Conservation (phyloP, 306 rosid species). For the Acacia crassicarpa region DNA sequence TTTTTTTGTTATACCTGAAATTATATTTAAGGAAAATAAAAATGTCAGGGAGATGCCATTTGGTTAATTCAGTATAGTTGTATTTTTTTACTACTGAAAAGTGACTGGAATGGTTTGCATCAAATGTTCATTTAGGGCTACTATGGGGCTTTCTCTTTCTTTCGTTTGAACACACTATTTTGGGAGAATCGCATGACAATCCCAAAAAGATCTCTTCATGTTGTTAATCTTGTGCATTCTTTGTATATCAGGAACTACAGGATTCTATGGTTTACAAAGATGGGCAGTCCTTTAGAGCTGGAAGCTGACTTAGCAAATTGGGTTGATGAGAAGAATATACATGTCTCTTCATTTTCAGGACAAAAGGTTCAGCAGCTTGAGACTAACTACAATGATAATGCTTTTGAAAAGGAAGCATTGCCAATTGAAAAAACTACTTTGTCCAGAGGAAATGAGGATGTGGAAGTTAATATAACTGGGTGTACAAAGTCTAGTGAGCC, state of each 20-base stretch:
- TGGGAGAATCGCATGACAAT: background rate
- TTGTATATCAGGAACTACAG: constrained; percentile 14
- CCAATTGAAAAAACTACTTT: constrained; percentile 24
- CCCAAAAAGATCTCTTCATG: background rate
- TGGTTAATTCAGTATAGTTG: background rate
- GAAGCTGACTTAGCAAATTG: constrained; percentile 34
- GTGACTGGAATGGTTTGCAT: background rate
- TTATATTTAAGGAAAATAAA: background rate
- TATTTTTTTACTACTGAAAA: no score
- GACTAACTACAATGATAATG: constrained; percentile 32
- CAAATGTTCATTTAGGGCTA: background rate
- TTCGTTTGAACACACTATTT: background rate
- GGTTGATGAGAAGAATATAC: constrained; percentile 31
- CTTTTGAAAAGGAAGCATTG: constrained; percentile 26
- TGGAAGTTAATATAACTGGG: constrained; percentile 52
- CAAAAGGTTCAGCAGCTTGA: constrained; percentile 33
- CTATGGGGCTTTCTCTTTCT: background rate
- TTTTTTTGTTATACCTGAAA: background rate
- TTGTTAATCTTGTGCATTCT: background rate
- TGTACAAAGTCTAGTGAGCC: constrained; percentile 26
- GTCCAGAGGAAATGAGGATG: constrained; percentile 38
- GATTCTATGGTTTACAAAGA: constrained; percentile 34
- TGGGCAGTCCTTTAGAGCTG: constrained; percentile 52
- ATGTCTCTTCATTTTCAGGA: background rate
- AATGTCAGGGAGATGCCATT: background rate